A percentile compares a stretch with the other conserved stretches of the same genome.
Conservation (phyloP, 2,329 filamentous ascomycete genomes). For the Berkeleyomyces rouxiae region DNA sequence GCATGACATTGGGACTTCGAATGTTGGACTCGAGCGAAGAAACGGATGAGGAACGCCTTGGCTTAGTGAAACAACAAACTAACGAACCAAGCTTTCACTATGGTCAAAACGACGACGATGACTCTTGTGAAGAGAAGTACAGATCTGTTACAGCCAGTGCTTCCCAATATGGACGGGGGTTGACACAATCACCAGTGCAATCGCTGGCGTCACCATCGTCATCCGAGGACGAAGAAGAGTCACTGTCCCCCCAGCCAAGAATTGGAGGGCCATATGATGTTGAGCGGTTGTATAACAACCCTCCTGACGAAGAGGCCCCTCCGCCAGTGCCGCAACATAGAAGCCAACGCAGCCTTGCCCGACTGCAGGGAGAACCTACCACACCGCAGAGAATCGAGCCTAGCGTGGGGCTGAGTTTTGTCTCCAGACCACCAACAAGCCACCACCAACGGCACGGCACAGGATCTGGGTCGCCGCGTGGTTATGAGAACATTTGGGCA, state of each 20-base stretch:
- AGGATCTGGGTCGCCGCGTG: not conserved
- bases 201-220: slow-evolving; percentile 3
- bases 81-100: slow-evolving; percentile 2
- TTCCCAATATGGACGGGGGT: not conserved
- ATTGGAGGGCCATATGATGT: slow-evolving; percentile 12
- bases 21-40: slow-evolving; percentile 26
- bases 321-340: slow-evolving; percentile 6
- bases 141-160: not conserved
- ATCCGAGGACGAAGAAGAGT: slow-evolving; percentile 1
- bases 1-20: slow-evolving; percentile 1
- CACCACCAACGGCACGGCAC: not conserved
- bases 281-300: slow-evolving; percentile 8
- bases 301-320: not conserved
- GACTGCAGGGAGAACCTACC: not conserved
- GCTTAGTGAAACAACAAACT: slow-evolving; percentile 60
- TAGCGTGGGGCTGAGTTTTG: not conserved
- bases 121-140: slow-evolving; percentile 11
- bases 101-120: slow-evolving; percentile 8
- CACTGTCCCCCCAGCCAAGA: not conserved
- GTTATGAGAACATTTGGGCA: not conserved
- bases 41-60: slow-evolving; percentile 69
- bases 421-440: not conserved
- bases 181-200: not conserved
- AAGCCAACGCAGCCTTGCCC: not conserved
- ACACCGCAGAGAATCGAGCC: slow-evolving; percentile 29